Base-by-base conservation (phyloP, 257 asterid genomes). In the Henckelia pumila region DNA sequence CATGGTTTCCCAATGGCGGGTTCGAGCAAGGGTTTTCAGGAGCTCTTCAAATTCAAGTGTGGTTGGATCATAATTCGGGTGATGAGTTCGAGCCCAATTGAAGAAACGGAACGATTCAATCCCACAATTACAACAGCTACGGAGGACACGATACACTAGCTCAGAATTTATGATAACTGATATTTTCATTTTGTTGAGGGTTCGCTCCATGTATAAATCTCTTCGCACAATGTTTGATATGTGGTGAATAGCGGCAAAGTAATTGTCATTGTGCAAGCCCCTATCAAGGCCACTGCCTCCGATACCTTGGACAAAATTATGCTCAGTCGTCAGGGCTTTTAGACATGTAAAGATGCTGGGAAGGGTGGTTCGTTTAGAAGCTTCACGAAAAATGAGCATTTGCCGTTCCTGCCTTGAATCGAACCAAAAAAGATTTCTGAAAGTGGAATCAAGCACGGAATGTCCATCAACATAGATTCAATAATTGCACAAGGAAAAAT, bases 1-100 rank as follows among this genome's bases (percentile, higher is more conserved):
- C 99, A 94, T 94, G 75, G 99, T 94, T 50, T 94, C 96, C 99
- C 97, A 94, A 44, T 94, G 86, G 24, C 88, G 75, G 29, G 92
- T 84, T 17, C 68, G 76, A 59, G 99, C 91, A 24, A 94, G 94
- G 71, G 84, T 85, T 71, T 77, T 85, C 63, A 94, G 92, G 53
- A 94, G 95, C 83, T 90, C 97, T 61, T 94, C 96, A 52, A 88
- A 90, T 73, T 94, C 97, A 10, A 88, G 73, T 28, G 99, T 94
- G 24, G 96, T 88, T 14, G 99, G 97, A 37, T 94, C 97, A 49
- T 94, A 94, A 65, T 84, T 80, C 16, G 97, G 95, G 81, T 90
- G 92, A 64, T 88, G 79, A 3, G 91, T 85, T 26, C 92, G 82
- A 5, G 95, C 97, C 99, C 99, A 91, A 49, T 86, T 91, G 77